Percentiles rank a stretch among this genome's conserved stretches.
These are phyloP conservation scores for Pseudocercospora fijiensis DNA, from an alignment of 2,329 filamentous ascomycete species.

Conservation along the genomic window DNA sequence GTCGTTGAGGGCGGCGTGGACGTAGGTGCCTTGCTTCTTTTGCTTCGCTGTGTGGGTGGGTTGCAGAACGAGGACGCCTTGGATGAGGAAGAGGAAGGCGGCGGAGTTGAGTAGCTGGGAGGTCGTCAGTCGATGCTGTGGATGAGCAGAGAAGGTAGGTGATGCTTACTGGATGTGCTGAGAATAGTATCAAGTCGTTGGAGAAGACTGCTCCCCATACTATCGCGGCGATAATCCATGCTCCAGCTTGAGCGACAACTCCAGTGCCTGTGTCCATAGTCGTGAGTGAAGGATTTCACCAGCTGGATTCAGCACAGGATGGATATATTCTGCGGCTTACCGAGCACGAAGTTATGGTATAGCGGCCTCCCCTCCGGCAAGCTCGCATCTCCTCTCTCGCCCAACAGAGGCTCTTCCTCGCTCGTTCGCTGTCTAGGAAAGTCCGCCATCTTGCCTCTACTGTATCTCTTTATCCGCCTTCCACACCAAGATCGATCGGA, in stretches of 20 bases:
- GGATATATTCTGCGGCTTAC: conserved; percentile 50
- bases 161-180: conserved; percentile 73
- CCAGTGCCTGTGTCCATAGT: conserved; percentile 65
- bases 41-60: conserved; percentile 76
- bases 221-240: conserved; percentile 70
- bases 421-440: conserved; percentile 29
- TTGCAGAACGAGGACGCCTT: conserved; percentile 82
- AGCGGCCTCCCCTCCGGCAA: conserved; percentile 66
- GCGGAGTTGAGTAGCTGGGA: conserved; percentile 46
- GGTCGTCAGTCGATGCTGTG: conserved; percentile 1
- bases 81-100: conserved; percentile 71
- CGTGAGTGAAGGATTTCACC: not conserved
- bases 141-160: not conserved
- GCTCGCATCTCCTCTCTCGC: conserved; percentile 68
- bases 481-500: not conserved
- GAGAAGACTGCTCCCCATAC: conserved; percentile 77
- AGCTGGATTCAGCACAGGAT: not conserved
- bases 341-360: conserved; percentile 69
- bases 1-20: conserved; percentile 70
- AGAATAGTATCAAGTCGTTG: conserved; percentile 74
- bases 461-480: too few relatives aligned
- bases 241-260: conserved; percentile 74
- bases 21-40: conserved; percentile 62
- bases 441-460: conserved; percentile 6
- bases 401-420: conserved; percentile 71